Evolutionary conservation across 352 stramenopile genomes (phyloP), one percentile per base, ranked within the genome.

Genomic region (Peronospora belbahrii): DNA sequence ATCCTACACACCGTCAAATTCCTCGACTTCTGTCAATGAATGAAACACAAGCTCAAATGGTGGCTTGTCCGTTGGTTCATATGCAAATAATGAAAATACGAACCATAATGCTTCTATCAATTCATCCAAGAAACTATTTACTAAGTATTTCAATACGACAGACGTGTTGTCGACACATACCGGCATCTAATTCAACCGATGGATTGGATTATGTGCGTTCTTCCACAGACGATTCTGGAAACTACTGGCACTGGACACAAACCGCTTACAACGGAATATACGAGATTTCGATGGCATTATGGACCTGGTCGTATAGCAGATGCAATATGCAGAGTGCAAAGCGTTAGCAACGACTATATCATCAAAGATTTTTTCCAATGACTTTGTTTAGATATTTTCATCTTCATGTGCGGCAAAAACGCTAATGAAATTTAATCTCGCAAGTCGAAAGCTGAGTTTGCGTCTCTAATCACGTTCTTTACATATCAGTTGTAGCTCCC

Each of bases 211-310:
- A 52, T 45, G 30, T 33, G 45, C 30, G 52, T 57, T 28, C 47
- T 39, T 52, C 51, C 7, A 48, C 65, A 20, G 70, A 63, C 33
- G 76, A 65, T 23, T 63, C 52, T 5, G 70, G 70, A 15, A 43
- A 59, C 35, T 82, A 82, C 51, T 82, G 70, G 70, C 36, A 62
- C 18, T 82, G 70, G 70, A 50, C 71, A 17, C 32, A 71, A 43
- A 64, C 51, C 10, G 67, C 59, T 8, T 82, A 79, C 51, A 48
- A 74, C 8, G 67, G 67, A 2, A 58, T 82, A 3, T 67, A 67
- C 37, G 44, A 56, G 17, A 62, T 31, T 75, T 82, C 39, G 52
- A 74, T 27, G 70, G 67, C 32, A 57, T 79, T 58, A 66, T 82
- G 40, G 53, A 60, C 19, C 62, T 82, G 9, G 67, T 82, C n/a